Percentiles rank a stretch among this genome's conserved stretches.
Conservation (phyloP, 768 basidiomycete genomes). For the Lentinula boryana region DNA sequence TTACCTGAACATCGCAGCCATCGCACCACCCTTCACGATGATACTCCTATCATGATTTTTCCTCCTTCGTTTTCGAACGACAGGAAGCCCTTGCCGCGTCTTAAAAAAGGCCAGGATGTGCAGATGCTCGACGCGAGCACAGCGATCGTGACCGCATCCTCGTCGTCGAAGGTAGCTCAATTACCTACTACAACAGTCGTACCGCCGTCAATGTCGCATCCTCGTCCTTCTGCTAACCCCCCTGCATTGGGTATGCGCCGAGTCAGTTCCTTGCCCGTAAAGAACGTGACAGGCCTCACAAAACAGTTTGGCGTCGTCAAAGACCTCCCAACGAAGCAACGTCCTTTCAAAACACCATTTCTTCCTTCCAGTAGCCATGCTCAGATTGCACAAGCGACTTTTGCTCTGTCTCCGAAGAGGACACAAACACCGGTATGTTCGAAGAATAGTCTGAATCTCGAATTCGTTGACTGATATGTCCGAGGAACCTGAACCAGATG, state of each 20-base stretch:
- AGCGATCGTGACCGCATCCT: background rate
- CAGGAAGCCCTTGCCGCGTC: background rate
- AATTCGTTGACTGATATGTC: background rate
- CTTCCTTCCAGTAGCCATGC: background rate
- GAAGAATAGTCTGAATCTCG: background rate
- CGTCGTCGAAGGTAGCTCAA: background rate
- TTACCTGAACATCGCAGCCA: background rate
- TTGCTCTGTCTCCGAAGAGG: background rate
- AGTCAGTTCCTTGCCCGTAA: background rate
- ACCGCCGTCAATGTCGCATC: background rate
- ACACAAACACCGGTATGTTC: background rate
- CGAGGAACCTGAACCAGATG: background rate
- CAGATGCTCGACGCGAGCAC: background rate
- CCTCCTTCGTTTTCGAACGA: background rate
- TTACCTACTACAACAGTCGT: background rate
- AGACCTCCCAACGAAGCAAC: background rate
- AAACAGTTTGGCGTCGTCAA: background rate
- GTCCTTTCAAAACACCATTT: background rate
- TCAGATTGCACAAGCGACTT: no score
- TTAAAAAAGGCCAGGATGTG: background rate
- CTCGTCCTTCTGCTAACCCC: background rate
- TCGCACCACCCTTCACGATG: background rate
- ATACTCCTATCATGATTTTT: background rate
- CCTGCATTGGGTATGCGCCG: slow-evolving; percentile 7
- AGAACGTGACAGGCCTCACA: background rate